Base-by-base conservation (phyloP, 768 basidiomycete genomes). In the Phaeotremella skinneri region DNA sequence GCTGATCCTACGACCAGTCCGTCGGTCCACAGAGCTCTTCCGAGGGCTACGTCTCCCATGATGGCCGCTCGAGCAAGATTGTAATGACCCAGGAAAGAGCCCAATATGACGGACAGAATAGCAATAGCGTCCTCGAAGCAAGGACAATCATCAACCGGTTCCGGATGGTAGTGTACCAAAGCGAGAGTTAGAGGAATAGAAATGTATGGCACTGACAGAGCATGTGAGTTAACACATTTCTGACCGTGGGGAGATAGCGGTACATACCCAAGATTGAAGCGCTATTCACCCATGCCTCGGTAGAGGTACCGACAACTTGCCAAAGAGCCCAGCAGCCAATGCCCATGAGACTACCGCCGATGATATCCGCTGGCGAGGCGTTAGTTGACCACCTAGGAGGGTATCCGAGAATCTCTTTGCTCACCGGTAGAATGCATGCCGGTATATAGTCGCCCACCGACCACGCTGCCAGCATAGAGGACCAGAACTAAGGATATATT, bases 51-150 rank as follows among this genome's bases (percentile, higher is more conserved):
- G 32, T 49, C 25, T 32, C 23, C 27, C 9, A 26, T 29, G 30
- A 14, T 34, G 25, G 6, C 53, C 56, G 26, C 42, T 58, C 42
- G 25, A 78, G 91, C 92, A 6, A 45, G 7, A 45, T 45, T 45
- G 9, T 20, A 96, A 43, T 83, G 81, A 0, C 84, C 85, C 0
- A 91, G 72, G 23, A 83, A 78, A 20, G 81, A 79, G n/a, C 94
- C 94, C 32, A 88, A 80, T 17, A 89, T 81, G 41, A 91, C 91
- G 25, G 89, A 86, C n/a, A 88, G 79, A 31, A 92, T 87, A 0
- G 94, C 91, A 51, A 97, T 93, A 2, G 93, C 90, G 70, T 98
- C 94, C 72, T 96, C 94, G 76, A 96, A 99, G 77, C 94, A 97
- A 1, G 94, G 94, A 66, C 94, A 97, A 68, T 94, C 91, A 57